Percentiles rank a stretch among this genome's conserved stretches.
phyloP scores from a whole-genome alignment of 2,329 filamentous ascomycete genomes.

The Truncatella angustata region DNA sequence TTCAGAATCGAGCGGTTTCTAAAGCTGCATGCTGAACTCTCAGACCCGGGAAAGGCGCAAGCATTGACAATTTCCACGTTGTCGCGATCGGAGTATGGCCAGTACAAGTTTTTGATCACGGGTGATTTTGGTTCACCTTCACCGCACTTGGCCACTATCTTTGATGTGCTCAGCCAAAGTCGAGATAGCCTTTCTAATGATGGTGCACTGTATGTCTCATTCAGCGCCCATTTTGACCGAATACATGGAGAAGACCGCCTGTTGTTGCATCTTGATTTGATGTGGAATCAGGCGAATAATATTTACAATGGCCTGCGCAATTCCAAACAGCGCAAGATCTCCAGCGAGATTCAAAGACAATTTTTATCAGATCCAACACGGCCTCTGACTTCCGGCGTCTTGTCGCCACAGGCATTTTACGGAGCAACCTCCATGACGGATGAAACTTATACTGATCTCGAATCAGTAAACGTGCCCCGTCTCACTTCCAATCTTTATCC shows the following conservation, averaged over 20 bases:
- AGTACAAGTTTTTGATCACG: not conserved
- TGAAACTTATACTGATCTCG: conserved; percentile 35
- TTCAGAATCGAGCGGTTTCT: not conserved
- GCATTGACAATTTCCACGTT: not conserved
- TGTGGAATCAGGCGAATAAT: conserved; percentile 41
- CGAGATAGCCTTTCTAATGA: conserved; percentile 12
- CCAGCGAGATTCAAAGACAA: conserved; percentile 33
- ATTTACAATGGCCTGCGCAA: conserved; percentile 29
- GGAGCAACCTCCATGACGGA: conserved; percentile 63
- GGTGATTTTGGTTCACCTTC: not conserved
- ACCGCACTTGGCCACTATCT: conserved; percentile 1
- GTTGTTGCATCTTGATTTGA: conserved; percentile 32
- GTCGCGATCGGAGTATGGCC: not conserved
- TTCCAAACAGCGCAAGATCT: conserved; percentile 27
- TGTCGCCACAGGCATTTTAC: conserved; percentile 62
- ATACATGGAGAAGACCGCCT: conserved; percentile 24
- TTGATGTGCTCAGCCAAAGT: conserved; percentile 3
- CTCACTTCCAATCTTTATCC: conserved; percentile 60
- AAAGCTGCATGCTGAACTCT: not conserved
- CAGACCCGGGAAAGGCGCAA: too few relatives aligned
- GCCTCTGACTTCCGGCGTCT: conserved; percentile 21
- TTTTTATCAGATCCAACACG: conserved; percentile 25
- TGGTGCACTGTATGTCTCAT: conserved; percentile 31
- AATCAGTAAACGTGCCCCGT: conserved; percentile 39
- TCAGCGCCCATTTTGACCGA: conserved; percentile 30